A percentile compares a stretch with the other conserved stretches of the same genome.
phyloP scores from a whole-genome alignment of 768 basidiomycete genomes.

The Russula dissimulans region DNA sequence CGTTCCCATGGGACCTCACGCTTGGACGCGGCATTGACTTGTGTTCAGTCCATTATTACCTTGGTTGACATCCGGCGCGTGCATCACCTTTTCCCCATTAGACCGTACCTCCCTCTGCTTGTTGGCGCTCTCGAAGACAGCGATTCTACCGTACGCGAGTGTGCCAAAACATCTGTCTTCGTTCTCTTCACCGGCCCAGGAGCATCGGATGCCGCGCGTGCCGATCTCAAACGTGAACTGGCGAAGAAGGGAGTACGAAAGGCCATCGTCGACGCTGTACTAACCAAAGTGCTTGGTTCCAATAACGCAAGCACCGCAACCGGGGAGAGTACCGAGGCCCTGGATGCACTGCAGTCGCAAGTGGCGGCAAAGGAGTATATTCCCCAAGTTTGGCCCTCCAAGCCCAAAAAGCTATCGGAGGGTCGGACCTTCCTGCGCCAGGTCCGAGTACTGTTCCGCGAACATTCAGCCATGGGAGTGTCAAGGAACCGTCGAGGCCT shows the following conservation, averaged over 20 bases:
- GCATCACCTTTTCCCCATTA: constrained; percentile 68
- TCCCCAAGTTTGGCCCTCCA: constrained; percentile 64
- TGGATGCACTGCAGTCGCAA: constrained; percentile 33
- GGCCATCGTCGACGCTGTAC: constrained; percentile 73
- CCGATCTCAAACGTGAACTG: constrained; percentile 92
- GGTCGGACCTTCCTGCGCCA: constrained; percentile 16
- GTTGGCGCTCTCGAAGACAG: constrained; percentile 86
- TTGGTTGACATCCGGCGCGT: constrained; percentile 65
- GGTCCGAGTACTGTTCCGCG: constrained; percentile 31
- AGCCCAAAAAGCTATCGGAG: constrained; percentile 36
- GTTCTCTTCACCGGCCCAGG: constrained; percentile 78
- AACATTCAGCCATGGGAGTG: constrained; percentile 40
- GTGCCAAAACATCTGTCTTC: constrained; percentile 70
- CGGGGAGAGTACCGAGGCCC: constrained; percentile 52
- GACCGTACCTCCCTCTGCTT: constrained; percentile 68
- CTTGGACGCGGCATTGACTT: background rate
- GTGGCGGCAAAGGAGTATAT: constrained; percentile 43
- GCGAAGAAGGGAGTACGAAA: constrained; percentile 79
- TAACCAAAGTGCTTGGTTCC: constrained; percentile 52
- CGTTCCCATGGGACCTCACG: constrained; percentile 33
- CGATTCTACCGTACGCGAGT: constrained; percentile 83
- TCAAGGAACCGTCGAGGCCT: constrained; percentile 45
- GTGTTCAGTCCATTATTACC: constrained; percentile 41
- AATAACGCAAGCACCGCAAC: constrained; percentile 33
- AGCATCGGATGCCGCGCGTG: constrained; percentile 77